Conservation (phyloP, 108 stramenopile species). For the Fistulifera pelliculosa region DNA sequence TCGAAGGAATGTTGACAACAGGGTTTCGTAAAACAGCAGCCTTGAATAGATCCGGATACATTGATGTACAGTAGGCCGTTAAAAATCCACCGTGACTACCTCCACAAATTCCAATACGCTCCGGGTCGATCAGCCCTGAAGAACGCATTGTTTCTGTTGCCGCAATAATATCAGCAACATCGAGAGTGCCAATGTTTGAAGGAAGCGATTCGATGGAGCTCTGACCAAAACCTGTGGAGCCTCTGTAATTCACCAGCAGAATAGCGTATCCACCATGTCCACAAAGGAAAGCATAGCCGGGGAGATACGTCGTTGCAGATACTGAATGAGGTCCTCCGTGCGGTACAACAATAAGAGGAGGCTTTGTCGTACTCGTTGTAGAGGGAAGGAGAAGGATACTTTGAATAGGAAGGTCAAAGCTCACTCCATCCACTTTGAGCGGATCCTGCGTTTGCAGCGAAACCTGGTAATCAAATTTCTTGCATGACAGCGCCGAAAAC, state of each 20-base stretch:
- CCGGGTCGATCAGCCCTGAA: slow-evolving; percentile 29
- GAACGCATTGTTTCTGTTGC: slow-evolving; percentile 37
- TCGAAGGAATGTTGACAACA: slow-evolving; percentile 84
- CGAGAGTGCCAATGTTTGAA: slow-evolving; percentile 47
- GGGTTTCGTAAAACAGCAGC: slow-evolving; percentile 88
- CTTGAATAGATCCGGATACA: slow-evolving; percentile 83
- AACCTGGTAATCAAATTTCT: too few species aligned
- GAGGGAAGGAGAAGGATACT: slow-evolving; percentile 46
- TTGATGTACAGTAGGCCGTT: slow-evolving; percentile 67
- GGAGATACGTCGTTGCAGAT: slow-evolving; percentile 46
- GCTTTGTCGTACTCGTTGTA: slow-evolving; percentile 15
- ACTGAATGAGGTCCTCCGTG: slow-evolving; percentile 72
- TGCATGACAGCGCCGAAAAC: too few species aligned
- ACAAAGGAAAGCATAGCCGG: slow-evolving; percentile 55
- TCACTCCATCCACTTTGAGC: too few species aligned
- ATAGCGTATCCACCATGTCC: slow-evolving; percentile 59
- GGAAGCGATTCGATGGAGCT: slow-evolving; percentile 53
- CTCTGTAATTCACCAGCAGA: slow-evolving; percentile 80
- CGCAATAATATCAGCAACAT: slow-evolving; percentile 72
- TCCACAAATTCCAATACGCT: slow-evolving; percentile 67
- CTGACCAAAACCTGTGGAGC: slow-evolving; percentile 77
- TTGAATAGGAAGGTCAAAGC: slow-evolving; percentile 30
- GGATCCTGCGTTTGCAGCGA: too few species aligned
- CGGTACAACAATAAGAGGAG: slow-evolving; percentile 68
- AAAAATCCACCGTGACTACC: slow-evolving; percentile 92